These are phyloP conservation scores for Penicillium macrosclerotiorum DNA, from an alignment of 495 filamentous ascomycete species.

Conservation along the genomic window DNA sequence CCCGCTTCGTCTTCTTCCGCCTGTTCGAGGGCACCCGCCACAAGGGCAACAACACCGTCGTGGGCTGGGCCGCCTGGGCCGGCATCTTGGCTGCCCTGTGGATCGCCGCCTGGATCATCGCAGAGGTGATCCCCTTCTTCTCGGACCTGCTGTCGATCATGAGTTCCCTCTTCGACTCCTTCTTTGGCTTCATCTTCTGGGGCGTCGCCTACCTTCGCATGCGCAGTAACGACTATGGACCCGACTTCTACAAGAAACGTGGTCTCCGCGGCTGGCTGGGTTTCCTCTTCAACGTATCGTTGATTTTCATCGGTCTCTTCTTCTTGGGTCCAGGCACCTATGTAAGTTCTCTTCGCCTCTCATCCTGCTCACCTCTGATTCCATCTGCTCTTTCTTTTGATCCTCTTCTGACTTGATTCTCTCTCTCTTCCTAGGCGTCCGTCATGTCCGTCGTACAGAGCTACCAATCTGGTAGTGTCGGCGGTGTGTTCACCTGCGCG, in stretches of 20 bases:
- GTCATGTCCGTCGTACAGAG: constrained; percentile 64
- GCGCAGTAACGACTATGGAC: constrained; percentile 65
- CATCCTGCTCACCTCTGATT: neutral
- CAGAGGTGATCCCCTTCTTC: constrained; percentile 90
- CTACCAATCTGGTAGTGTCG: constrained; percentile 53
- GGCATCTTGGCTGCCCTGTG: constrained; percentile 72
- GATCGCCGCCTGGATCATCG: constrained; percentile 77
- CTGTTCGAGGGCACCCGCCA: constrained; percentile 75
- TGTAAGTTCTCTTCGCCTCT: constrained; percentile 46
- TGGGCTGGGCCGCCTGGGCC: constrained; percentile 77
- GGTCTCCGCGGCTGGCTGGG: constrained; percentile 62
- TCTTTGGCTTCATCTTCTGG: constrained; percentile 96
- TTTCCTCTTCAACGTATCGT: constrained; percentile 60
- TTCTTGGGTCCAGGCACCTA: constrained; percentile 80
- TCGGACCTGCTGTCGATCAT: constrained; percentile 77
- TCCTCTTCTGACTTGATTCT: constrained; percentile 6
- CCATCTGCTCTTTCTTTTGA: neutral
- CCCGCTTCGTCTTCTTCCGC: constrained; percentile 84
- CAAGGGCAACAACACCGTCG: constrained; percentile 72
- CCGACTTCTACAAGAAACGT: constrained; percentile 55
- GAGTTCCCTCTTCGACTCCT: constrained; percentile 88
- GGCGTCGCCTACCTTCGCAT: constrained; percentile 83
- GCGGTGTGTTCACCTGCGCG: constrained; percentile 62
- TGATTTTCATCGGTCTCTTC: constrained; percentile 70
- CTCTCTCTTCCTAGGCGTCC: constrained; percentile 39